Base-by-base conservation (phyloP, 2,329 filamentous ascomycete genomes). In the Penicillium sp. region DNA sequence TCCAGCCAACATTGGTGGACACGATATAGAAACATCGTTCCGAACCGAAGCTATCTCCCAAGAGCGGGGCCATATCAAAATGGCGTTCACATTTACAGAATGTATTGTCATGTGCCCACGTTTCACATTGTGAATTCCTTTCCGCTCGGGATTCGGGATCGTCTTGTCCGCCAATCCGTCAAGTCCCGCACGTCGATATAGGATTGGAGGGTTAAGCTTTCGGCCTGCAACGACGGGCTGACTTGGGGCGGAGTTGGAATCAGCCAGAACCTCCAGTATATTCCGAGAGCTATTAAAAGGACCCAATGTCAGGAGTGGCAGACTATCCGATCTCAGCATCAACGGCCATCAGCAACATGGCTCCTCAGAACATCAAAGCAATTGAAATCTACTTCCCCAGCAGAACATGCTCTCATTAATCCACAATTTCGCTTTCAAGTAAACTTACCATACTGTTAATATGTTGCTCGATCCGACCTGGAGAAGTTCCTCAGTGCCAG, bases 311-410 rank as follows among this genome's bases (percentile, higher is more conserved):
- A 35, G 33, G n/a, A 35, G 2, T 7, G n/a, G 8, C 16, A n/a
- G 4, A 33, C n/a, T n/a, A n/a, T 33, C 30, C 30, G 5, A 18
- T 6, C 5, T 35, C 14, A 16, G 4, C 14, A 35, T 6, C 31
- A n/a, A 9, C 31, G 18, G 16, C n/a, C 31, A 16, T 7, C 31
- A 5, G n/a, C 31, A 35, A 35, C n/a, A 35, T 35, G 31, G 2
- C 31, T 76, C 88, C 89, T 60, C 85, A 91, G 75, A 92, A 92
- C 78, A 91, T 94, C 73, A 92, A 92, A 80, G 89, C 88, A 86
- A 89, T 94, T 75, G 89, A 92, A 74, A 84, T 94, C 70, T 94
- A 94, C 76, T 89, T 90, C 70, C 89, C 89, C 61, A 88, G 82
- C 74, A 89, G 92, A 84, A 89, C 18, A 35, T 35, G 31, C 6